phyloP scores from a whole-genome alignment of 176 grass and related monocot species.

The Tuctoria greenei region DNA sequence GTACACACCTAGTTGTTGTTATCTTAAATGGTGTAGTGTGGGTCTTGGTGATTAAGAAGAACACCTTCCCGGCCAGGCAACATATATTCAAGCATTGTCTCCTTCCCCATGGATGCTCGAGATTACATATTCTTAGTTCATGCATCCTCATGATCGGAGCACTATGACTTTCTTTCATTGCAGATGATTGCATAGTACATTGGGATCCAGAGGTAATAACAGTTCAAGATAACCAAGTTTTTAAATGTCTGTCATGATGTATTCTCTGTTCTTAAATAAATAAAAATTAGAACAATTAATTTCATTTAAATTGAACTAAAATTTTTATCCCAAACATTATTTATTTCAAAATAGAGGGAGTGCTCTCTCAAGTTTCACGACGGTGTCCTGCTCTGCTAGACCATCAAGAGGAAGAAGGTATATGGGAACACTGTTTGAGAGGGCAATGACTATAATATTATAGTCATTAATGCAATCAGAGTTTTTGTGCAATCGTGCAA shows the following conservation, averaged over 20 bases:
- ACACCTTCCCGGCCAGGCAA: neutral
- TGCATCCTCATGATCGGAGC: constrained; percentile 12
- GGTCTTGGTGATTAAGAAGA: neutral
- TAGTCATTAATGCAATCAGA: no score
- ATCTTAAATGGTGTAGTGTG: neutral
- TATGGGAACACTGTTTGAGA: constrained; percentile 11
- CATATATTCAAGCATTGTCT: constrained; percentile 21
- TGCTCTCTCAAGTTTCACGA: neutral
- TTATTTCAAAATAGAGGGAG: no score
- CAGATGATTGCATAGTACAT: no score
- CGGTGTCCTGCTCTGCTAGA: neutral
- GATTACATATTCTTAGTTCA: constrained; percentile 10
- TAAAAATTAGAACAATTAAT: no score
- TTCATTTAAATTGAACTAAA: no score
- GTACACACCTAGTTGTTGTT: constrained; percentile 8
- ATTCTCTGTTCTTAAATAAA: no score
- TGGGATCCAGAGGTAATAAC: neutral
- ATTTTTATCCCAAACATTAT: no score
- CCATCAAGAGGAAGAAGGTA: constrained; percentile 22
- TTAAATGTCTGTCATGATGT: constrained; percentile 35
- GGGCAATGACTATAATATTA: no score
- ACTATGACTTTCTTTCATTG: neutral
- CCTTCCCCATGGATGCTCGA: constrained; percentile 1
- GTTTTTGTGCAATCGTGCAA: no score
- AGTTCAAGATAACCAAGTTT: constrained; percentile 4